Conservation (phyloP, 257 asterid genomes). For the Ajuga chamaepitys region DNA sequence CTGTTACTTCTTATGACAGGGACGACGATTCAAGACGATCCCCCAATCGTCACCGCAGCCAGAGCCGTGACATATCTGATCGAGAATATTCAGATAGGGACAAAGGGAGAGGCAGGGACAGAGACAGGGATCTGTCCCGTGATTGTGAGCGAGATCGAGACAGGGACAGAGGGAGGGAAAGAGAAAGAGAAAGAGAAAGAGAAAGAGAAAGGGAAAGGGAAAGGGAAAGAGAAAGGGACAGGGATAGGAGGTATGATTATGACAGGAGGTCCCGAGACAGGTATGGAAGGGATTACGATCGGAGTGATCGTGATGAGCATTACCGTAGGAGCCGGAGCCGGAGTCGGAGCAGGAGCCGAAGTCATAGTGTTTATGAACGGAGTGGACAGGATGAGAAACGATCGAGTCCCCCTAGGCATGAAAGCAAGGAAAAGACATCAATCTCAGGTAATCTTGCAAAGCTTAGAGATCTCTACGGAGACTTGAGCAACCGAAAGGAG, state of each 20-base stretch:
- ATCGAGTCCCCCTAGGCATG: constrained; percentile 38
- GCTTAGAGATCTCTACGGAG: constrained; percentile 89
- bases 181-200: constrained; percentile 17
- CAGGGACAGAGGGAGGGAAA: background rate
- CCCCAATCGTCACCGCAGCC: constrained; percentile 53
- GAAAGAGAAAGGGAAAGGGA: constrained; percentile 23
- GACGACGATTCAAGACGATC: constrained; percentile 51
- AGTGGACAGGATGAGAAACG: constrained; percentile 31
- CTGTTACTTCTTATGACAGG: constrained; percentile 43
- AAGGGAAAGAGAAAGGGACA: constrained; percentile 23
- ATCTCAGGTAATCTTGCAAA: constrained; percentile 82
- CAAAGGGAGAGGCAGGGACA: constrained; percentile 26
- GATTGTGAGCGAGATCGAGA: background rate
- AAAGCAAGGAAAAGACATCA: constrained; percentile 42
- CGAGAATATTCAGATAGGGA: constrained; percentile 45
- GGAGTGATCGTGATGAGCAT: constrained; percentile 41
- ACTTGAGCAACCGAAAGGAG: constrained; percentile 53
- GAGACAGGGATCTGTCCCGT: constrained; percentile 22
- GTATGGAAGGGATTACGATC: constrained; percentile 57
- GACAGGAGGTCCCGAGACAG: constrained; percentile 55
- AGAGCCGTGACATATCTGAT: constrained; percentile 66
- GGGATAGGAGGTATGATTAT: constrained; percentile 46
- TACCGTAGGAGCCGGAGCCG: constrained; percentile 5
- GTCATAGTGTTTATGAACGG: constrained; percentile 41
- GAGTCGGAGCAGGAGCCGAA: constrained; percentile 51